phyloP scores from a whole-genome alignment of 1,139 yeast genomes.

The Suhomyces anneliseae region DNA sequence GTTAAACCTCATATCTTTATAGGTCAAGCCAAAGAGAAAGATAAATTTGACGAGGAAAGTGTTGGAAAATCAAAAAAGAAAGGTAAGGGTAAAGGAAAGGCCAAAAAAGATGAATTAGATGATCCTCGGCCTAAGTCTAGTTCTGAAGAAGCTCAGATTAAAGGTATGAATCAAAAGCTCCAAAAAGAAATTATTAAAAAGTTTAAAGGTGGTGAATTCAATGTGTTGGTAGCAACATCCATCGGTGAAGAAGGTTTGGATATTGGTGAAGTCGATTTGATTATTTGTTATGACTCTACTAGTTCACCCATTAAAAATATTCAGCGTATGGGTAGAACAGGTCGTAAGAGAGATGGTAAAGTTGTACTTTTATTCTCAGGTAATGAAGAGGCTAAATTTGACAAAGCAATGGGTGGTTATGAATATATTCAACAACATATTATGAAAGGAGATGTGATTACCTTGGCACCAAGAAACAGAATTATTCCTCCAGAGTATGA shows the following conservation, averaged over 20 bases:
- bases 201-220: conserved; percentile 70
- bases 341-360: conserved; percentile 87
- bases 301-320: conserved; percentile 90
- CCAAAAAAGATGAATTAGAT: conserved; percentile 22
- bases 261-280: conserved; percentile 95
- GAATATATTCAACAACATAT: conserved; percentile 71
- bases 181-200: conserved; percentile 72
- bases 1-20: conserved; percentile 84
- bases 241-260: conserved; percentile 99
- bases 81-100: conserved; percentile 20
- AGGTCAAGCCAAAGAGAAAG: conserved; percentile 71
- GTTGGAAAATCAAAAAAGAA: conserved; percentile 26
- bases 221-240: conserved; percentile 89
- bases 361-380: conserved; percentile 77
- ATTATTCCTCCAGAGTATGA: conserved; percentile 58
- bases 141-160: conserved; percentile 53
- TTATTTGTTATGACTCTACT: conserved; percentile 90
- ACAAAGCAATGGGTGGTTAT: conserved; percentile 83
- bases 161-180: conserved; percentile 69
- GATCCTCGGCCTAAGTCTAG: conserved; percentile 27
- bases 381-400: conserved; percentile 76
- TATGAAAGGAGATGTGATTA: conserved; percentile 42
- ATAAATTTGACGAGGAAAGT: conserved; percentile 58
- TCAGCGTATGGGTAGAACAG: conserved; percentile 98
- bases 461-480: conserved; percentile 52